Percentiles rank a stretch among this genome's conserved stretches.
These are phyloP conservation scores for Tricholomella constricta DNA, from an alignment of 768 basidiomycete species.

Conservation along the genomic window DNA sequence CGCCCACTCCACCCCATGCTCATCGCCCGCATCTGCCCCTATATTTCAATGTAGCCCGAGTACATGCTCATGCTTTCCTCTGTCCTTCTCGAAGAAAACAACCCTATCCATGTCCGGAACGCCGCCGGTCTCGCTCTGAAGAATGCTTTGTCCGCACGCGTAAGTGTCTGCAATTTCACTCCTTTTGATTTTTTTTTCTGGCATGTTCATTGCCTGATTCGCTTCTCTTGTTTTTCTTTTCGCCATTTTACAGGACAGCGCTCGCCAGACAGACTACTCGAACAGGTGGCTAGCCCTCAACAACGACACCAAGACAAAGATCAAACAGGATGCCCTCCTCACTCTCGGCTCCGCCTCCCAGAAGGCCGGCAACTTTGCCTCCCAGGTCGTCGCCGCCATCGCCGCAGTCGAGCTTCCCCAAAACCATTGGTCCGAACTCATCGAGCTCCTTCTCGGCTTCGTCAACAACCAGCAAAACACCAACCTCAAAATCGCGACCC, in stretches of 20 bases:
- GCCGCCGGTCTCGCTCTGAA: conserved; percentile 98
- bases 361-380: conserved; percentile 84
- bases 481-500: conserved; percentile 80
- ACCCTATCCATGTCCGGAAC: conserved; percentile 76
- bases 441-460: conserved; percentile 85
- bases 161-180: conserved; percentile 47
- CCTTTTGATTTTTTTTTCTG: conserved; percentile 17
- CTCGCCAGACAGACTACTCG: conserved; percentile 74
- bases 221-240: conserved; percentile 18
- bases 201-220: conserved; percentile 12
- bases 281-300: conserved; percentile 83
- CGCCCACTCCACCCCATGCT: conserved; percentile 16
- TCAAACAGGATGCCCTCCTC: conserved; percentile 86
- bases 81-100: conserved; percentile 78
- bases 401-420: conserved; percentile 90
- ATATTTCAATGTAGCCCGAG: conserved; percentile 78
- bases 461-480: conserved; percentile 74
- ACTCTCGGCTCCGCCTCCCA: conserved; percentile 73
- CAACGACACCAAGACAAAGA: conserved; percentile 66
- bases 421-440: conserved; percentile 87
- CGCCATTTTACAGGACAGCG: conserved; percentile 55
- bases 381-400: conserved; percentile 93
- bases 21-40: conserved; percentile 22
- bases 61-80: conserved; percentile 91
- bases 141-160: conserved; percentile 89